Base-by-base conservation (phyloP, 2,329 filamentous ascomycete genomes). In the Phialemonium atrogriseum region DNA sequence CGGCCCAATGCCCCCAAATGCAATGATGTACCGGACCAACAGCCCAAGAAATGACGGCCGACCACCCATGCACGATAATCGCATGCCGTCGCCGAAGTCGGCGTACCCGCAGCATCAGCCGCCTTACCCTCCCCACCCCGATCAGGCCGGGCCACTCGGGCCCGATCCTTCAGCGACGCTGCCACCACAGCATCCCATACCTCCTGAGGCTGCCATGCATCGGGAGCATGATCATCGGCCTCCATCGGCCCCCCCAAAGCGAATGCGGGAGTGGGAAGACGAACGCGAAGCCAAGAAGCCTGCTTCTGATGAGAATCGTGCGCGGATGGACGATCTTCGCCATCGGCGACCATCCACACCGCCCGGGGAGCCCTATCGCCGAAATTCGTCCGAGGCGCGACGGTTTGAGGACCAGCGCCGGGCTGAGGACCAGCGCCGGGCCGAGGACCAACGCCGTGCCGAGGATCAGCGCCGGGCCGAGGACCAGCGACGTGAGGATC, bases 181-280 rank as follows among this genome's bases (percentile, higher is more conserved):
- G 21, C 77, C 75, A 36, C 60, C 62, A 14, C 63, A 64, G 32
- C 59, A 60, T 4, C 47, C 60, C 2, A 61, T 68, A 35, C 75
- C 80, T 27, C 78, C 80, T 27, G 81, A 89, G 49, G 71, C 74
- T 37, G 73, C 75, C 15, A 68, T 73, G 37, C 80, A 69, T 33
- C 63, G 73, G 37, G 71, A 75, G 33, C 70, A 67, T 39, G 82
- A 94, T 34, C 74, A 79, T 24, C 74, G 87, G n/a, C 84, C 87
- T 12, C 60, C 80, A 1, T 93, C 86, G 22, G 82, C 84, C 9
- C 74, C 73, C 4, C 77, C 81, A 35, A 98, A 98, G 69, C 77
- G 91, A 36, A 72, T 79, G 54, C 80, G 88, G 29, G 91, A 96
- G 50, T 95, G 91, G 88, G 91, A 96, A 44, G 82, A 89, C 21